Evolutionary conservation across 2,329 filamentous ascomycete species (phyloP), one percentile per base, ranked within the genome.

Genomic region (Colletotrichum gigasporum): DNA sequence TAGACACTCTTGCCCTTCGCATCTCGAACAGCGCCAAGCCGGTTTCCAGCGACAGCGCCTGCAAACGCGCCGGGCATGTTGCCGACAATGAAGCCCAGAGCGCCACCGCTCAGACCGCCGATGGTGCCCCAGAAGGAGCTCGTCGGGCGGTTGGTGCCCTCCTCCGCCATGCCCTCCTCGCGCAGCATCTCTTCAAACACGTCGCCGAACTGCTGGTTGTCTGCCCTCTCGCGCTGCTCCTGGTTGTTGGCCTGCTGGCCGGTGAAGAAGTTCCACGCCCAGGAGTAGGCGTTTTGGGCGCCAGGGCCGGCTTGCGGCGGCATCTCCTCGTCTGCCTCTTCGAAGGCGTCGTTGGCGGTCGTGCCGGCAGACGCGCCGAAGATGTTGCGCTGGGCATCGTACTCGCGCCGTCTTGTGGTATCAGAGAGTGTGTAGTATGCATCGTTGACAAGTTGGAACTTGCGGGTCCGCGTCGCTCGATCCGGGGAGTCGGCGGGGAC

Each of bases 1-100:
- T 96, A 98, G 5, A 99, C 96, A 74, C 93, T 97, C 89, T 97
- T 98, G 20, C 94, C 94, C 79, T 90, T 94, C 30, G 91, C 89
- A 79, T 99, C 96, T 60, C 96, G 85, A 18, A 99, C 87, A 6
- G 93, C 92, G 1, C 96, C 96, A n/a, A 98, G 79, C 53, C 94
- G 82, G 79, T 97, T 98, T 10, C 96, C 96, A 0, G 94, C 95
- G 2, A 97, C 94, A 2, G 93, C 93, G 3, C 96, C 96, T 0
- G 95, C 95, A 35, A 98, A 78, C 72, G 95, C 85, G 0, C 96
- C 96, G 0, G 95, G 92, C 50, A 97, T 88, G 75, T 98, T 98
- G 26, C 91, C 96, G 24, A 98, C 86, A 70, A 99, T 99, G 77
- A 98, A 98, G 0, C 96, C 96, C 76, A 99, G 86, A 3, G 93